Conservation (phyloP, 768 basidiomycete species). For the Phylloporus arenicola region DNA sequence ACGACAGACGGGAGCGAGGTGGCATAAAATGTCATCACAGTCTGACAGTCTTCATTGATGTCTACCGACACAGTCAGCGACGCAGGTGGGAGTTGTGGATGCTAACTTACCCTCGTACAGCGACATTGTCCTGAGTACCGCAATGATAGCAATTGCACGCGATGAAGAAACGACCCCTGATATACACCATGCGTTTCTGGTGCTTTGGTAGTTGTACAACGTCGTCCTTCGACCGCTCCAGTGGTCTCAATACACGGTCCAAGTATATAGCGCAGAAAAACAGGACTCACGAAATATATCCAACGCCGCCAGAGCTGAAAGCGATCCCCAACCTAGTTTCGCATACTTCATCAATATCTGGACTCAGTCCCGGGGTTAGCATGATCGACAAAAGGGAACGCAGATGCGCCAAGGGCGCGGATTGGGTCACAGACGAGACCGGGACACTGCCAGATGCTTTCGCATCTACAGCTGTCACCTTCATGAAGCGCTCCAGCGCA, state of each 20-base stretch:
- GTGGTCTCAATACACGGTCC: not conserved
- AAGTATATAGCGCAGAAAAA: not conserved
- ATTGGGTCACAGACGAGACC: conserved; percentile 31
- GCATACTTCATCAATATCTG: conserved; percentile 67
- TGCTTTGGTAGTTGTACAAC: conserved; percentile 33
- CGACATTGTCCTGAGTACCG: conserved; percentile 66
- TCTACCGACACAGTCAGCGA: conserved; percentile 37
- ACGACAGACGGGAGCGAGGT: conserved; percentile 60
- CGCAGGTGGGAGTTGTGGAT: not conserved
- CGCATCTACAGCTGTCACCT: conserved; percentile 43
- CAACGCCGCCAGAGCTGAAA: conserved; percentile 37
- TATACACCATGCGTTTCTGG: conserved; percentile 61
- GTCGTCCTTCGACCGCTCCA: conserved; percentile 32
- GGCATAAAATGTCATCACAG: conserved; percentile 77
- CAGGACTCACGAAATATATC: conserved; percentile 44
- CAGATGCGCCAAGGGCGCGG: conserved; percentile 49
- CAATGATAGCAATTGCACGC: conserved; percentile 60
- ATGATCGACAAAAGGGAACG: conserved; percentile 57
- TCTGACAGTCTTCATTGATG: conserved; percentile 59
- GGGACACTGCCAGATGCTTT: conserved; percentile 47
- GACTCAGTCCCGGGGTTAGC: conserved; percentile 64
- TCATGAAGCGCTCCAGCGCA: conserved; percentile 48
- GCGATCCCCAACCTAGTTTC: conserved; percentile 48
- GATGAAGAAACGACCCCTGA: conserved; percentile 67
- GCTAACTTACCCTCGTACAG: conserved; percentile 56